A percentile compares a stretch with the other conserved stretches of the same genome.
These are phyloP conservation scores for Zygotorulaspora sp. DNA, from an alignment of 805 yeast species.

Conservation along the genomic window DNA sequence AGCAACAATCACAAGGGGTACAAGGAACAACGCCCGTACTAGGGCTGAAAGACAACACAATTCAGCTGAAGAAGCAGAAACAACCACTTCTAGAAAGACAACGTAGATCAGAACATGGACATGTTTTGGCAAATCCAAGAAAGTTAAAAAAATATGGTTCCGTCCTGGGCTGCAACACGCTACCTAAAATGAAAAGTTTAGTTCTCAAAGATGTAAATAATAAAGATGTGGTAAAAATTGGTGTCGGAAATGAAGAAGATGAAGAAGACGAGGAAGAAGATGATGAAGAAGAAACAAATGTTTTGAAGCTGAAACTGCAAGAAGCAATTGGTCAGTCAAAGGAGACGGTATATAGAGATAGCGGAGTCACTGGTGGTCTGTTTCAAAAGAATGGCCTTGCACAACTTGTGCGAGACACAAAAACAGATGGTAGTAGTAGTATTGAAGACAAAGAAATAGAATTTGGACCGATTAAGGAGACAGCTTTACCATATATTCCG, in stretches of 20 bases:
- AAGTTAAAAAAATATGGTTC: conserved; percentile 35
- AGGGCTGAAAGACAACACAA: conserved; percentile 3
- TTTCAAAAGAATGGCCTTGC: conserved; percentile 15
- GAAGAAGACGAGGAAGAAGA: conserved; percentile 21
- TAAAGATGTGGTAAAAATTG: conserved; percentile 10
- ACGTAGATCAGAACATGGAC: conserved; percentile 6
- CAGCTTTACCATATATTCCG: conserved; percentile 43
- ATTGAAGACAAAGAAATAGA: conserved; percentile 38
- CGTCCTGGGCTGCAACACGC: conserved; percentile 25
- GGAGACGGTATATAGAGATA: conserved; percentile 15
- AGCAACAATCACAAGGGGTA: conserved; percentile 6
- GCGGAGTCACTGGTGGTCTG: conserved; percentile 11
- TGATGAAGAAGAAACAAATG: conserved; percentile 11
- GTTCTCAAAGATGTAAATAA: conserved; percentile 28
- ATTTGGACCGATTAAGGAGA: conserved; percentile 39
- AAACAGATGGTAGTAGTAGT: conserved; percentile 11
- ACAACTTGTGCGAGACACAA: conserved; percentile 17
- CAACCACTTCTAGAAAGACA: conserved; percentile 7
- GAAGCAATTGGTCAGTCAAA: conserved; percentile 34
- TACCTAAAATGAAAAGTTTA: conserved; percentile 28
- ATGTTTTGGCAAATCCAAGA: conserved; percentile 24
- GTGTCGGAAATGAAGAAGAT: conserved; percentile 19
- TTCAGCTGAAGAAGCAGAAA: conserved; percentile 11
- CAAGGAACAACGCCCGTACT: conserved; percentile 11
- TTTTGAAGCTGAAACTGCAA: conserved; percentile 26